Evolutionary conservation across 352 stramenopile genomes (phyloP).

Genomic region (Phytophthora macrochlamydospora): DNA sequence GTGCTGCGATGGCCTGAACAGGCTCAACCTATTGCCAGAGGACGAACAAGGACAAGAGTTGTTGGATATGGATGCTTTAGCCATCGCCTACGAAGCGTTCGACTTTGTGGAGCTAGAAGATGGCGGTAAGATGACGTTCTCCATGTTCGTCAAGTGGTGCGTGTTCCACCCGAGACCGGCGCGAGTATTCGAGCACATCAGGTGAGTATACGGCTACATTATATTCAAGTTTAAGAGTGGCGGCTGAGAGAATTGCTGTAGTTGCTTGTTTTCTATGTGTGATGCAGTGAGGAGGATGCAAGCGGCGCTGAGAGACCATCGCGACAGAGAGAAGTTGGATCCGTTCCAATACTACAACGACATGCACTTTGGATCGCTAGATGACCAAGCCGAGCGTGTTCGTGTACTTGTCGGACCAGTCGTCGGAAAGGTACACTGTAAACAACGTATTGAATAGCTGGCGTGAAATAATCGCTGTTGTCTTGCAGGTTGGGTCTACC

Average conservation of each 20-base stretch:
- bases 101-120: slow-evolving; percentile 63
- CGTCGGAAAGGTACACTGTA: slow-evolving; percentile 19
- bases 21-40: slow-evolving; percentile 35
- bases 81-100: slow-evolving; percentile 73
- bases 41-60: slow-evolving; percentile 6
- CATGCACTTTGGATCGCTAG: slow-evolving; percentile 30
- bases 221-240: not conserved
- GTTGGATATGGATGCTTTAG: slow-evolving; percentile 51
- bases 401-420: slow-evolving; percentile 48
- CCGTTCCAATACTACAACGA: slow-evolving; percentile 41
- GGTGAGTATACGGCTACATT: slow-evolving; percentile 21
- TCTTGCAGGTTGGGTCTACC: slow-evolving; percentile 21
- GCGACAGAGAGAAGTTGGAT: slow-evolving; percentile 3
- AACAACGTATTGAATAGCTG: not conserved
- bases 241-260: slow-evolving; percentile 9
- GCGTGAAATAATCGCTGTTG: not conserved
- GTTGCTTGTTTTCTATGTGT: slow-evolving; percentile 54
- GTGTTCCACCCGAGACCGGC: slow-evolving; percentile 66
- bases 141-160: slow-evolving; percentile 68
- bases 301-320: slow-evolving; percentile 25
- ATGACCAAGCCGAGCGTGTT: slow-evolving; percentile 20
- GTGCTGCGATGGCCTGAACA: slow-evolving; percentile 47
- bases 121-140: slow-evolving; percentile 73
- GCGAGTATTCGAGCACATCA: slow-evolving; percentile 56
- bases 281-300: slow-evolving; percentile 40